Base-by-base conservation (phyloP, 2,329 filamentous ascomycete genomes). In the Aotearoamyces nothofagi region DNA sequence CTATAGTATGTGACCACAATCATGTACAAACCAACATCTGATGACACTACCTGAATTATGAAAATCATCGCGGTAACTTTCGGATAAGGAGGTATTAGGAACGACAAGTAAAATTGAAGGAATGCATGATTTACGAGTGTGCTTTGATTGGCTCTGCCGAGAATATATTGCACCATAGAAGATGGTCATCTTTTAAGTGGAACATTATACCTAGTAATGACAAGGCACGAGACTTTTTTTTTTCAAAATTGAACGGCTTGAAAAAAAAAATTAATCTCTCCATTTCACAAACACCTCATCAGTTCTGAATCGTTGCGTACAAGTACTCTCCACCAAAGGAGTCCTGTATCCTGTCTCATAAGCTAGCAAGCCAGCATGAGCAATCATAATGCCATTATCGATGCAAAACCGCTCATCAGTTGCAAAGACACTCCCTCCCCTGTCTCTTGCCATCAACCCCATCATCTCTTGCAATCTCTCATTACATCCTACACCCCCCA, bases 311-410 rank as follows among this genome's bases (percentile, higher is more conserved):
- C 81, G 62, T 51, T 87, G 81, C 9, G 80, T 87, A 53, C 78
- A 93, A 9, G 78, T 82, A 41, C 78, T 87, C 24, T 94, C 80
- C 38, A 77, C 73, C 26, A 96, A 51, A 5, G 66, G 57, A 2
- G 84, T 94, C 34, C 57, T 63, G 47, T 83, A 84, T 1, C 87
- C 87, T 10, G 74, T 86, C 52, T 75, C 64, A 50, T 79, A 90
- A 2, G 86, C 86, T 45, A 94, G 52, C 43, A 98, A 55, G 2
- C 90, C 90, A 2, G 90, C 90, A 53, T 98, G 87, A 1, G 90
- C 90, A 58, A 98, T 98, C 90, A 98, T 98, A 49, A 98, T 96
- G 27, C 90, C 90, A 46, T 98, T 98, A 55, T 98, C 90, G 43
- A 98, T 98, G 52, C 90, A 98, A 52, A 93, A 98, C 25, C 90